Base-by-base conservation (phyloP, 2,329 filamentous ascomycete species). In the Colletotrichum navitas region DNA sequence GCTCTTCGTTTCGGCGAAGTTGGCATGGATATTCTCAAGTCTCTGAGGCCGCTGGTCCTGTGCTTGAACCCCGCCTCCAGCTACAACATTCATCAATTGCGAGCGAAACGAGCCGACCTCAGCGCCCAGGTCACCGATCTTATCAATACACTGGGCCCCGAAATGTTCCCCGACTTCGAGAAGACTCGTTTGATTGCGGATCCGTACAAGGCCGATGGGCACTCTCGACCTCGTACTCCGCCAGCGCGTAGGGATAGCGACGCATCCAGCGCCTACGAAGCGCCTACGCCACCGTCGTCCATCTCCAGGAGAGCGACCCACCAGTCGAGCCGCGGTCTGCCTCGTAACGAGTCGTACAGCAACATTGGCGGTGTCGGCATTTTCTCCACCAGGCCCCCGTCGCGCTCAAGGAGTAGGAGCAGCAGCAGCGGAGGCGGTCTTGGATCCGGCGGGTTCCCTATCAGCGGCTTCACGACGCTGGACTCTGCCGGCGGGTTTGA, bases 1-100 rank as follows among this genome's bases (percentile, higher is more conserved):
- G 94, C 96, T 8, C 90, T 99, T 63, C 92, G 96, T 14, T 97
- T 98, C 75, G 96, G 96, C 58, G 96, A 99, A 83, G 92, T 97
- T n/a, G 96, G 95, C 63, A 98, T 99, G 94, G 96, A 99, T 79
- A 98, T 99, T 67, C 85, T 96, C 84, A 99, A 98, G 83, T 98
- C 95, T 0, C 88, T 99, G 21, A 90, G 94, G 12, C 96, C 96
- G 7, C 88, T 99, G 12, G 85, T 97, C 56, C 86, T 98, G 43
- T 96, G 93, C 74, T 87, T 98, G 77, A 92, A 93, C 76, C 96
- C 96, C 1, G 90, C 91, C 5, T 95, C 93, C 1, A 92, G 91
- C 80, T 97, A 95, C 83, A 94, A 92, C 69, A 89, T 99, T 60
- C 89, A 93, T 74, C 92, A 92, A 76, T 88, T 99, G 62, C 91